Evolutionary conservation across 192 early-diverging fungal genomes (phyloP), one percentile per base, ranked within the genome.

Genomic region (Lobosporangium transversale): DNA sequence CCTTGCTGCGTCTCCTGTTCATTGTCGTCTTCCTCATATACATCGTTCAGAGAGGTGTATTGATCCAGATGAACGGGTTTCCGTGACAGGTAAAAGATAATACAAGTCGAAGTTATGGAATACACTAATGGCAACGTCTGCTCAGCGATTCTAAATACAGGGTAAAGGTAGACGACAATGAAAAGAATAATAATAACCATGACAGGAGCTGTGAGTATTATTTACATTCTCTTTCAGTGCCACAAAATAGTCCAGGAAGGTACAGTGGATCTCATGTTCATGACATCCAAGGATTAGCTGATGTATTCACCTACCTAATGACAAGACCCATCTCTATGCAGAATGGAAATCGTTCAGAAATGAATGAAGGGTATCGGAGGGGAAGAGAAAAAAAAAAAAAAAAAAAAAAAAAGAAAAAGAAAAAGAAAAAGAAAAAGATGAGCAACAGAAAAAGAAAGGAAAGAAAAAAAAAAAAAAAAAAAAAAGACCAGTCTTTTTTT

Each of bases 61-160:
- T 67, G 73, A 50, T 76, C 73, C 58, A 76, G 31, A 47, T 67
- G 63, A 1, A 76, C 64, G 26, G 73, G 73, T n/a, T 62, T 76
- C 36, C 56, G 58, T 8, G 59, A 76, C 10, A 76, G 53, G 53
- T 76, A 31, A 31, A 62, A 53, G 30, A 76, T 60, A 20, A 54
- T 62, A 32, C 56, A 33, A 6, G 53, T 58, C 53, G 73, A 76
- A 6, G 58, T 37, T 2, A 50, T 3, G 4, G 65, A 66, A 35
- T 62, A 76, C 23, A 58, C 73, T 35, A 76, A 27, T 26, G 73
- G 73, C 17, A 76, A 56, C n/a, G 63, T 49, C n/a, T 43, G 52
- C 54, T 67, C 64, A 9, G 67, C 18, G 14, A 52, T 42, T 6
- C 73, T 76, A 67, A 2, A 27, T 36, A 69, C n/a, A n/a, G n/a